Base-by-base conservation (phyloP, 2,329 filamentous ascomycete species). In the Trichoderma arundinaceum region DNA sequence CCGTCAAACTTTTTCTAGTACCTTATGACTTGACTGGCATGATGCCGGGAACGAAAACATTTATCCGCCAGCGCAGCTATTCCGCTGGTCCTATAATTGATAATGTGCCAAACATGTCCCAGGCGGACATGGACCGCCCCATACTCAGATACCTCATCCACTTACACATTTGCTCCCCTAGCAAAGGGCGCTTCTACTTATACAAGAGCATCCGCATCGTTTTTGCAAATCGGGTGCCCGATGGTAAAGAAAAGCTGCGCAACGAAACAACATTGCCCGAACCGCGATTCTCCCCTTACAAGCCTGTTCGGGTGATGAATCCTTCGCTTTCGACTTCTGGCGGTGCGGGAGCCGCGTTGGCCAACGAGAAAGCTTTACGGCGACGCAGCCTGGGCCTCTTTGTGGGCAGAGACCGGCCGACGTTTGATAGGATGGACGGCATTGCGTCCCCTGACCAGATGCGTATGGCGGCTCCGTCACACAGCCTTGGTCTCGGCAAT, bases 151-250 rank as follows among this genome's bases (percentile, higher is more conserved):
- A 99, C 77, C 84, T 99, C 17, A 88, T 97, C 62, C 95, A 99
- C 74, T 74, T 99, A 58, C 92, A 98, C 74, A 95, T 99, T 65
- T 98, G 94, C 78, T 94, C 90, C 72, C 90, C 92, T 0, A 87
- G 89, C 0, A 91, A 89, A 69, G 92, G 92, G 6, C 88, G 94
- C 12, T 96, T 89, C 76, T 98, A 93, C 72, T 82, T 99, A 6
- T 95, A 98, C 80, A 96, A 95, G 72, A 92, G 88, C 71, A 91
- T 98, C 66, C 89, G 95, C 13, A 92, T 98, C 41, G 94, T 99
- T 3, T 99, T 99, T 75, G 95, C 95, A 62, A 98, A 98, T 74
- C 88, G 95, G 32, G 94, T 97, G 0, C 94, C 95, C 0, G 95
- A 98, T 72, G 94, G 92, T 46, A 97, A 97, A 75, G 94, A 98